Conservation (phyloP, 2,329 filamentous ascomycete species). For the Paraphaeosphaeria minitans region DNA sequence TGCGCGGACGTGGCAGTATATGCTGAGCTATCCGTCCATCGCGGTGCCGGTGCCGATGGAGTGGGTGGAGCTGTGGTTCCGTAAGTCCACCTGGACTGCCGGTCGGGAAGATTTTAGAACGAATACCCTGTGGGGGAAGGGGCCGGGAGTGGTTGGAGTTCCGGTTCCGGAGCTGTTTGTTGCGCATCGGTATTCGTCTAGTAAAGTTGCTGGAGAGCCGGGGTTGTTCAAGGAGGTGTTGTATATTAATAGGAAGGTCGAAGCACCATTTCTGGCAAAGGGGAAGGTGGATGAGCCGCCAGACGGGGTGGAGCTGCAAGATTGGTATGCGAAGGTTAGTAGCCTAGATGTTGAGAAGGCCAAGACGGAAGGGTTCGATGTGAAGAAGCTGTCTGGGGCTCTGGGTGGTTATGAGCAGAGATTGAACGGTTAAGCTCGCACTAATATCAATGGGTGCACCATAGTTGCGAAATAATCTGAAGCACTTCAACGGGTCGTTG, state of each 20-base stretch:
- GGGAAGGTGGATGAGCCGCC: background rate
- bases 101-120: background rate
- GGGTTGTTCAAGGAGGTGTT: background rate
- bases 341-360: background rate
- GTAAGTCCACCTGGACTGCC: background rate
- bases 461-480: no score
- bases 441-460: no score
- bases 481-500: no score
- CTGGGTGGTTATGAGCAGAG: no score
- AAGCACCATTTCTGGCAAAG: background rate
- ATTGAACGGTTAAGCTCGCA: no score
- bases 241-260: background rate
- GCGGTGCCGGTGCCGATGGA: background rate
- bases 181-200: no score
- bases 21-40: background rate
- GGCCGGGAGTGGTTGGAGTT: no score
- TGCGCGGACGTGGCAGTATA: background rate
- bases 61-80: conserved; percentile 1
- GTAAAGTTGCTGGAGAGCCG: no score
- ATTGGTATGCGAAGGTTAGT: background rate
- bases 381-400: no score
- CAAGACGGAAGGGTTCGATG: no score
- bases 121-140: no score
- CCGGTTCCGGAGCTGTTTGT: no score
- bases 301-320: background rate